Conservation (phyloP, 2,329 filamentous ascomycete genomes). For the Plenodomus lindquistii region DNA sequence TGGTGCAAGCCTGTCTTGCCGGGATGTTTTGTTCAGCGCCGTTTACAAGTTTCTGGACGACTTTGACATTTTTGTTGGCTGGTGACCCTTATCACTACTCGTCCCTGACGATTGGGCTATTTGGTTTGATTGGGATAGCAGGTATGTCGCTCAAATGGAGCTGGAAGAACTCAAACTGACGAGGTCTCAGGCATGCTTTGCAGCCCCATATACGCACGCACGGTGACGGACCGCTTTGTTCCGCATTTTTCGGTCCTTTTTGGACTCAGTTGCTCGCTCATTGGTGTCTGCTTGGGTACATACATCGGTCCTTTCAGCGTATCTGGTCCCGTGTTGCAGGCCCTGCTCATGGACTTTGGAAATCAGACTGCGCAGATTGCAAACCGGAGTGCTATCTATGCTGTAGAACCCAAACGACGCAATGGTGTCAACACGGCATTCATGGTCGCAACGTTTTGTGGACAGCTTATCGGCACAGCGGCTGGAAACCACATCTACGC, state of each 20-base stretch:
- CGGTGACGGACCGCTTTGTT: slow-evolving; percentile 71
- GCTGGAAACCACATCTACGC: slow-evolving; percentile 61
- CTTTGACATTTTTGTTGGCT: slow-evolving; percentile 76
- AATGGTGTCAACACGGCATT: slow-evolving; percentile 82
- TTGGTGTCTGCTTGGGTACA: slow-evolving; percentile 69
- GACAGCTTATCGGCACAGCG: slow-evolving; percentile 70
- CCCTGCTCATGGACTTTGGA: slow-evolving; percentile 71
- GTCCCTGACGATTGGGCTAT: slow-evolving; percentile 72
- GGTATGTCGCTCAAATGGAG: neutral
- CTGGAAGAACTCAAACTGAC: neutral
- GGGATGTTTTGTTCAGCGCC: slow-evolving; percentile 64
- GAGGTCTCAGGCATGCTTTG: slow-evolving; percentile 59
- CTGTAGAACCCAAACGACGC: slow-evolving; percentile 69
- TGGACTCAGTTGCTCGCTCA: slow-evolving; percentile 61
- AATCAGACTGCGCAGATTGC: slow-evolving; percentile 75
- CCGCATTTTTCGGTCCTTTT: slow-evolving; percentile 70
- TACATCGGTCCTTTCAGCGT: slow-evolving; percentile 68
- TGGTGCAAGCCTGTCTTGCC: slow-evolving; percentile 71
- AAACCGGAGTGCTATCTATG: slow-evolving; percentile 71
- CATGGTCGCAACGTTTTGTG: slow-evolving; percentile 75
- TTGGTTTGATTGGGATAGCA: slow-evolving; percentile 75
- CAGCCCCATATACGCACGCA: slow-evolving; percentile 70
- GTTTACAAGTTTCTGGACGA: slow-evolving; percentile 74
- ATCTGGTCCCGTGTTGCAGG: slow-evolving; percentile 73
- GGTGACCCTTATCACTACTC: slow-evolving; percentile 70